Conservation (phyloP, 495 filamentous ascomycete genomes). For the Jackrogersella multiformis region DNA sequence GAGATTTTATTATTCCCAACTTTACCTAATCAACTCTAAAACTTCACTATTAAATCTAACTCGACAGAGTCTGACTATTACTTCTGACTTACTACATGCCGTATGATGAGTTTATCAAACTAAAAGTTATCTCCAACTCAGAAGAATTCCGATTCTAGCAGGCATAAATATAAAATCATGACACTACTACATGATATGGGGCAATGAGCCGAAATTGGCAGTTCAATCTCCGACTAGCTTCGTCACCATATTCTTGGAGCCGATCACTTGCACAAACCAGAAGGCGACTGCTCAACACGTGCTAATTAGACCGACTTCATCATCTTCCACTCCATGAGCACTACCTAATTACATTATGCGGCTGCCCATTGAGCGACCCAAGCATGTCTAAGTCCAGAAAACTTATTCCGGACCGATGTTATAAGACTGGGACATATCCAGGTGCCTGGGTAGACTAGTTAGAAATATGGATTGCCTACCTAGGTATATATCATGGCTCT, state of each 20-base stretch:
- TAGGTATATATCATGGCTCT: not conserved
- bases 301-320: not conserved
- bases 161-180: conserved; percentile 6
- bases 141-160: not conserved
- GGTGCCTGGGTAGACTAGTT: not conserved
- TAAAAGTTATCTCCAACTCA: not conserved
- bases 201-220: conserved; percentile 22
- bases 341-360: not conserved
- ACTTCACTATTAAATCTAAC: not conserved
- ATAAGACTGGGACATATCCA: not conserved
- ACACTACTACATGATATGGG: conserved; percentile 22
- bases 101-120: not conserved
- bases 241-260: conserved; percentile 19
- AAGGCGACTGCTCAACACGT: conserved; percentile 26
- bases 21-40: not conserved
- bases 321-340: not conserved
- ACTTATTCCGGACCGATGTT: not conserved
- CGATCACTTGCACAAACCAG: conserved; percentile 28
- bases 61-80: not conserved
- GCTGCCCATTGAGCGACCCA: not conserved
- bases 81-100: too few species aligned
- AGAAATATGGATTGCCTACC: not conserved
- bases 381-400: not conserved
- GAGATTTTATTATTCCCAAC: not conserved
- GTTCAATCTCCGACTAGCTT: conserved; percentile 38